Percentiles rank a stretch among this genome's conserved stretches.
These are phyloP conservation scores for Solanum microdontum DNA, from an alignment of 257 asterid genomes.

Conservation along the genomic window DNA sequence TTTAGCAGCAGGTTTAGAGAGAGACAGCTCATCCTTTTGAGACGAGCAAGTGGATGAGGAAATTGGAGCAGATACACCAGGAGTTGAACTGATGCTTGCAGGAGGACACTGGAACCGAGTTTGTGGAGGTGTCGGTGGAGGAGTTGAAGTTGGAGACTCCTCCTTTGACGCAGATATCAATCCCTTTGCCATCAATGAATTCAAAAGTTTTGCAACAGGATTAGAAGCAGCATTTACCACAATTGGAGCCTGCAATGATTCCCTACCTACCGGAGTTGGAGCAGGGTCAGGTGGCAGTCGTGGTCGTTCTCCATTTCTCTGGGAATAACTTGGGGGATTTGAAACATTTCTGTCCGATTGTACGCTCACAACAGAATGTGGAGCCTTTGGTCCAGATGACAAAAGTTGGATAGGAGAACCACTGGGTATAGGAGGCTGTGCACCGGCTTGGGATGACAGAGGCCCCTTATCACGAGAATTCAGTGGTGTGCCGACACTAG, in stretches of 20 bases:
- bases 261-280: slow-evolving; percentile 16
- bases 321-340: slow-evolving; percentile 13
- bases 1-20: slow-evolving; percentile 14
- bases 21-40: slow-evolving; percentile 16
- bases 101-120: slow-evolving; percentile 25
- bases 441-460: slow-evolving; percentile 13
- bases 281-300: slow-evolving; percentile 15
- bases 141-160: slow-evolving; percentile 18
- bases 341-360: slow-evolving; percentile 13
- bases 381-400: not conserved
- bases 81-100: slow-evolving; percentile 21
- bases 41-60: slow-evolving; percentile 18
- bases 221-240: slow-evolving; percentile 32
- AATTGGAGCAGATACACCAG: slow-evolving; percentile 26
- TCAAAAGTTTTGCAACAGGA: slow-evolving; percentile 75
- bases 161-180: slow-evolving; percentile 55
- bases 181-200: slow-evolving; percentile 70
- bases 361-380: slow-evolving; percentile 3
- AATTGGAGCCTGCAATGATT: slow-evolving; percentile 23
- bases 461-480: slow-evolving; percentile 20
- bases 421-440: slow-evolving; percentile 21
- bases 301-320: slow-evolving; percentile 24
- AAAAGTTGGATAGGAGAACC: slow-evolving; percentile 7
- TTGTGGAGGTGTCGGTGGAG: slow-evolving; percentile 20
- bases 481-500: slow-evolving; percentile 20